Conservation (phyloP, 1,139 yeast species). For the Sugiyamaella neomexicana region DNA sequence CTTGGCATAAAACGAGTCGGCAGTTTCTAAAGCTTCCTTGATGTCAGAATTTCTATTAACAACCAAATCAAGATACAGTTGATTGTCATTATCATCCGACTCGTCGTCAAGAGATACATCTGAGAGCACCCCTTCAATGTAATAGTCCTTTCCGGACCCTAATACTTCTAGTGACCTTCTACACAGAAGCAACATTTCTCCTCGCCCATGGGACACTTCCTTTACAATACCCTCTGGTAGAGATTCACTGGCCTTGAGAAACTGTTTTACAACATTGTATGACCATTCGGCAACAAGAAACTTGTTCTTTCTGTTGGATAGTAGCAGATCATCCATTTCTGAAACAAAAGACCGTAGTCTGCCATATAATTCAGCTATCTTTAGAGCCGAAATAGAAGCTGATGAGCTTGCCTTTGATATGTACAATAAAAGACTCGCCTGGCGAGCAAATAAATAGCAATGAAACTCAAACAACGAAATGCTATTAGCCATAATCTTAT, state of each 20-base stretch:
- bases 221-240: conserved; percentile 36
- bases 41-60: conserved; percentile 24
- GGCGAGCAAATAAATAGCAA: conserved; percentile 46
- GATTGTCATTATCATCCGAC: conserved; percentile 22
- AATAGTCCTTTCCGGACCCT: conserved; percentile 31
- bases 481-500: conserved; percentile 41
- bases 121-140: conserved; percentile 47
- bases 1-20: conserved; percentile 39
- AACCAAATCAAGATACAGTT: conserved; percentile 12
- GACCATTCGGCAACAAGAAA: conserved; percentile 41
- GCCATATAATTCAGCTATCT: conserved; percentile 38
- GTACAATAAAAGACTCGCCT: conserved; percentile 41
- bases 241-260: conserved; percentile 33
- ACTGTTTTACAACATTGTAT: conserved; percentile 38
- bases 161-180: conserved; percentile 41
- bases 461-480: conserved; percentile 46
- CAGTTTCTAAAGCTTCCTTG: conserved; percentile 33
- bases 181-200: conserved; percentile 40
- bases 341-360: conserved; percentile 45
- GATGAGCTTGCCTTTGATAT: conserved; percentile 39
- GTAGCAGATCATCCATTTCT: conserved; percentile 41
- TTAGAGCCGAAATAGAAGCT: conserved; percentile 41
- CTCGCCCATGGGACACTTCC: conserved; percentile 42
- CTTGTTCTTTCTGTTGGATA: conserved; percentile 30
- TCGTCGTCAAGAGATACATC: conserved; percentile 40